These are phyloP conservation scores for Sphagnurus paluster DNA, from an alignment of 1,284 basidiomycete species.

Conservation along the genomic window DNA sequence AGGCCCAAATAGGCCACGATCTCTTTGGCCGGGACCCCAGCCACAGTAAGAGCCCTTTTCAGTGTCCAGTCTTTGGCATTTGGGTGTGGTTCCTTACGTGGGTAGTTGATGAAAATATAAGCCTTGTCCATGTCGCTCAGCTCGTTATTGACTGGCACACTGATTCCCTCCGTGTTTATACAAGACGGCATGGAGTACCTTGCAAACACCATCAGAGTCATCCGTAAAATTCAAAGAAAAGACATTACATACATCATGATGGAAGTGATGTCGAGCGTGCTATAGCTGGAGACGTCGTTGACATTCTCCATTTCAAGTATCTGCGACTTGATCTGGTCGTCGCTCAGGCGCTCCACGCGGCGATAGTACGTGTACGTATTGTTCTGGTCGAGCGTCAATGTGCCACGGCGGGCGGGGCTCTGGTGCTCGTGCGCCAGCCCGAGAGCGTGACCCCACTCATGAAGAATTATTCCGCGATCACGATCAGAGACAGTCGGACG, in stretches of 20 bases:
- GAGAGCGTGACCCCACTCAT: too few relatives aligned
- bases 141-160: slow-evolving; percentile 15
- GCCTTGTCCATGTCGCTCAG: slow-evolving; percentile 16
- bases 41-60: slow-evolving; percentile 11
- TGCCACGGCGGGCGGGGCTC: slow-evolving; percentile 22
- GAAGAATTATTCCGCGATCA: slow-evolving; percentile 24
- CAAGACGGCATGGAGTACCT: slow-evolving; percentile 27
- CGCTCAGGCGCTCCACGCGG: slow-evolving; percentile 17
- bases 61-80: slow-evolving; percentile 10
- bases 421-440: too few relatives aligned
- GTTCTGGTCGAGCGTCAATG: slow-evolving; percentile 11
- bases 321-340: slow-evolving; percentile 15
- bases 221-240: not conserved
- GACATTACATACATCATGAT: slow-evolving; percentile 24
- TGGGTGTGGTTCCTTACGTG: slow-evolving; percentile 4
- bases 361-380: slow-evolving; percentile 6
- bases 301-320: slow-evolving; percentile 21
- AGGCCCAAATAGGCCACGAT: too few relatives aligned
- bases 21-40: too few relatives aligned
- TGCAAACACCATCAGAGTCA: not conserved
- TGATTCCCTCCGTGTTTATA: slow-evolving; percentile 14
- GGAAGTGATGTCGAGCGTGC: slow-evolving; percentile 20
- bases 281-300: slow-evolving; percentile 20
- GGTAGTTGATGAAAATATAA: slow-evolving; percentile 27
- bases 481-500: slow-evolving; percentile 2